These are phyloP conservation scores for Aspergillus asperescens DNA, from an alignment of 495 filamentous ascomycete genomes.

Conservation along the genomic window DNA sequence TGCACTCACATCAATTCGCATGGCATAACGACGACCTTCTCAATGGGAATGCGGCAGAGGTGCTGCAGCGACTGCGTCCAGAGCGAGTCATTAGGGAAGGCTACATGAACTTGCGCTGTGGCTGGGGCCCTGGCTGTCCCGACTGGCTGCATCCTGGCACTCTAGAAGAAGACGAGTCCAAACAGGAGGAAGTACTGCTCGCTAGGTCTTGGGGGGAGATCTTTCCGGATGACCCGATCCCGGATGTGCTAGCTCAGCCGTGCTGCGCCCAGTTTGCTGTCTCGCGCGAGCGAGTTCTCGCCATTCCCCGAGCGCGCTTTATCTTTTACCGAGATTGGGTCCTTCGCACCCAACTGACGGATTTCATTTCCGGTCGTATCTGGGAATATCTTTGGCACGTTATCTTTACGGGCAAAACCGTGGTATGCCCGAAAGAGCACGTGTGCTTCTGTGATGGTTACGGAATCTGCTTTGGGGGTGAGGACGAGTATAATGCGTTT, in stretches of 20 bases:
- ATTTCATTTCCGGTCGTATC: constrained; percentile 64
- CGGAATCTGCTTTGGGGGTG: constrained; percentile 68
- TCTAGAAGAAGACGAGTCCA: constrained; percentile 43
- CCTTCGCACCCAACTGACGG: constrained; percentile 53
- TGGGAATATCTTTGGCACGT: constrained; percentile 76
- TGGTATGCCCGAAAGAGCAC: constrained; percentile 59
- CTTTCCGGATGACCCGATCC: constrained; percentile 50
- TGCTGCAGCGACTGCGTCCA: constrained; percentile 48
- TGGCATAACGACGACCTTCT: constrained; percentile 62
- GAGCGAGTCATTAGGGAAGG: constrained; percentile 52
- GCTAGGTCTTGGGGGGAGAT: constrained; percentile 50
- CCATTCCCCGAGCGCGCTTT: constrained; percentile 56
- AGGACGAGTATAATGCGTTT: constrained; percentile 47
- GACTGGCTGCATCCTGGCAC: constrained; percentile 60
- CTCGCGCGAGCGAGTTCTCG: constrained; percentile 49
- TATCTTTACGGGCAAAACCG: constrained; percentile 55
- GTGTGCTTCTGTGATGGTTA: constrained; percentile 75
- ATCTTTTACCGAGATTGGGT: constrained; percentile 65
- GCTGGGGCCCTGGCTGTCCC: constrained; percentile 58
- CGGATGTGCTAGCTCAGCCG: constrained; percentile 48
- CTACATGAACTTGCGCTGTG: constrained; percentile 63
- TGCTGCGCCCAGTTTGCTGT: constrained; percentile 69
- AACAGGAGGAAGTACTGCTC: constrained; percentile 59
- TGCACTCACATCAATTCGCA: constrained; percentile 60
- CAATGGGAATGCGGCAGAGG: constrained; percentile 45